A percentile compares a stretch with the other conserved stretches of the same genome.
Conservation (phyloP, 768 basidiomycete genomes). For the Solioccasus polychromus region DNA sequence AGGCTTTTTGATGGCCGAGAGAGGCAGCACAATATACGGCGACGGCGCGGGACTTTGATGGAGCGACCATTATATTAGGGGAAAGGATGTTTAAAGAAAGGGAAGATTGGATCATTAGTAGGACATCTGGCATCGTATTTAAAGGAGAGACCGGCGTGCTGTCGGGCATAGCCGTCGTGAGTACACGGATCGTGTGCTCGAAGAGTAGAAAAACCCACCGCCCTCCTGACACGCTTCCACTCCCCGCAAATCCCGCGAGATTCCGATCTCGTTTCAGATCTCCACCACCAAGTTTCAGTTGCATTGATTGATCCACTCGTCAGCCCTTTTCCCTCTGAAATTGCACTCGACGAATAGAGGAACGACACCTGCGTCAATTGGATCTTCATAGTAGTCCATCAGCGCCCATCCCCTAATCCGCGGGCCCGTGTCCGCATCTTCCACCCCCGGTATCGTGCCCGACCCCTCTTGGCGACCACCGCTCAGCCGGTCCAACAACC, state of each 20-base stretch:
- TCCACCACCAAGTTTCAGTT: too few species aligned
- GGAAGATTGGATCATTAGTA: constrained; percentile 11
- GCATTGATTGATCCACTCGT: constrained; percentile 8
- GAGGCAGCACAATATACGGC: constrained; percentile 87
- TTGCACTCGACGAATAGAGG: constrained; percentile 78
- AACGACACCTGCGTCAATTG: constrained; percentile 48
- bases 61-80: constrained; percentile 27
- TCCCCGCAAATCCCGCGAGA: not conserved
- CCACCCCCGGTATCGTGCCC: too few species aligned
- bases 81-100: constrained; percentile 6
- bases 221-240: not conserved
- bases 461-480: not conserved
- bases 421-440: constrained; percentile 24
- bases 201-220: not conserved
- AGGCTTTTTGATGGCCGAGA: constrained; percentile 58
- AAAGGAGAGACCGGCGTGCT: constrained; percentile 20
- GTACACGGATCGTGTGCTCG: constrained; percentile 3
- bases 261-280: not conserved
- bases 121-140: constrained; percentile 18
- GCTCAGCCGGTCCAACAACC: constrained; percentile 59
- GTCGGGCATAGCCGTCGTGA: constrained; percentile 5
- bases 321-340: constrained; percentile 50
- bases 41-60: constrained; percentile 41
- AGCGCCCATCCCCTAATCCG: constrained; percentile 72
- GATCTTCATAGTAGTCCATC: constrained; percentile 70